Evolutionary conservation across 2,329 filamentous ascomycete species (phyloP).

Genomic region (Epicoccum nigrum): DNA sequence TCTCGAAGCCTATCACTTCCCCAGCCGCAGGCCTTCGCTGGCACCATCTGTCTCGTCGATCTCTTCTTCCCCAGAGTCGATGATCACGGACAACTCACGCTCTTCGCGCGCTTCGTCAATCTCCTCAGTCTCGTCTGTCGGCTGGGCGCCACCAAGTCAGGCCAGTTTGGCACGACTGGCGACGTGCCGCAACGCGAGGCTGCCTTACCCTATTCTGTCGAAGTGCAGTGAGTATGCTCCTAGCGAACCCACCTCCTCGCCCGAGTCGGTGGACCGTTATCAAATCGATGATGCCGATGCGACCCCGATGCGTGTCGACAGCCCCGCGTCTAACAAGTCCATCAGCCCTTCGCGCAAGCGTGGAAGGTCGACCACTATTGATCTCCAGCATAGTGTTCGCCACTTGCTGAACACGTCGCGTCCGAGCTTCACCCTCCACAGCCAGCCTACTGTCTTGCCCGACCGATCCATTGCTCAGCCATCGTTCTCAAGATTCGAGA

Average conservation of each 20-base stretch:
- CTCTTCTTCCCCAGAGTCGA: slow-evolving; percentile 66
- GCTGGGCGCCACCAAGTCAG: slow-evolving; percentile 60
- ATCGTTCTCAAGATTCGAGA: slow-evolving; percentile 30
- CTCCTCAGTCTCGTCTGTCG: slow-evolving; percentile 57
- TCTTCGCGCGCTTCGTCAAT: slow-evolving; percentile 63
- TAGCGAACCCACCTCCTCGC: slow-evolving; percentile 47
- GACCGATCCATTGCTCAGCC: slow-evolving; percentile 46
- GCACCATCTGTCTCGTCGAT: slow-evolving; percentile 59
- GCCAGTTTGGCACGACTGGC: slow-evolving; percentile 57
- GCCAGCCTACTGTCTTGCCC: slow-evolving; percentile 40
- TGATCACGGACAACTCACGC: slow-evolving; percentile 65
- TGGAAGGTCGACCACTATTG: slow-evolving; percentile 63
- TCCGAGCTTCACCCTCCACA: slow-evolving; percentile 48
- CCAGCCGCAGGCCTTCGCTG: slow-evolving; percentile 54
- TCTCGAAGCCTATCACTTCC: slow-evolving; percentile 55
- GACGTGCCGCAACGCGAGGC: slow-evolving; percentile 58
- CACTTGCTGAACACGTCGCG: slow-evolving; percentile 59
- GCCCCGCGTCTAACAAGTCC: slow-evolving; percentile 29
- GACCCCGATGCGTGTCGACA: slow-evolving; percentile 35
- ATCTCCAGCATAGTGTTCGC: slow-evolving; percentile 71
- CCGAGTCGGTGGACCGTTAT: slow-evolving; percentile 51
- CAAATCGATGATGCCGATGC: slow-evolving; percentile 56
- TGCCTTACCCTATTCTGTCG: slow-evolving; percentile 48
- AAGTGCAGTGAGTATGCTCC: slow-evolving; percentile 47
- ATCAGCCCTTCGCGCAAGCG: slow-evolving; percentile 58